These are phyloP conservation scores for Aspergillus homomorphus DNA, from an alignment of 495 filamentous ascomycete species.

Conservation along the genomic window DNA sequence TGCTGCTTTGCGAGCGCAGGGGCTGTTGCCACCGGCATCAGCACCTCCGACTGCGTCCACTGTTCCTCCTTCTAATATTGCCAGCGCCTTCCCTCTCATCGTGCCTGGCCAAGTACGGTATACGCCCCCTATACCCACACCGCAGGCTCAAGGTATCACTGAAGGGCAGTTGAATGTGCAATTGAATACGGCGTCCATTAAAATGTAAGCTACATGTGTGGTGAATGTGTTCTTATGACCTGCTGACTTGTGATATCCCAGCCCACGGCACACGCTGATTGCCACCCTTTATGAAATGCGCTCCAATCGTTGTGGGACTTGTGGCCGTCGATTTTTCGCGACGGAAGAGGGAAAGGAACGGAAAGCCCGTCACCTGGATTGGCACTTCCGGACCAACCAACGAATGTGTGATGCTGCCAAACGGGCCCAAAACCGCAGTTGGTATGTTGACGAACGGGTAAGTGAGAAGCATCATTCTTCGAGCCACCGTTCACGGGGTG, in stretches of 20 bases:
- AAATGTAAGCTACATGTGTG: conserved; percentile 58
- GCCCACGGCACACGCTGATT: conserved; percentile 71
- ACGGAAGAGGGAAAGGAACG: conserved; percentile 74
- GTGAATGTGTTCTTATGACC: neutral
- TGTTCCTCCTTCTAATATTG: conserved; percentile 20
- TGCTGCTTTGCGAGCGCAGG: conserved; percentile 44
- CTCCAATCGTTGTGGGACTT: conserved; percentile 84
- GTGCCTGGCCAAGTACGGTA: conserved; percentile 40
- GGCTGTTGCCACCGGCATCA: conserved; percentile 43
- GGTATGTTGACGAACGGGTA: conserved; percentile 91
- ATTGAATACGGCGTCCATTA: conserved; percentile 70
- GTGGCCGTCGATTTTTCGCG: conserved; percentile 78
- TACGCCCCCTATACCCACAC: conserved; percentile 33
- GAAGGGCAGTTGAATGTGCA: conserved; percentile 57
- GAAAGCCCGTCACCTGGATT: conserved; percentile 93
- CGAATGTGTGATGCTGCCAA: conserved; percentile 78
- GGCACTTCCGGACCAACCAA: conserved; percentile 94
- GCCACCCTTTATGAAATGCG: conserved; percentile 70
- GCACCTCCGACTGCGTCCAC: conserved; percentile 27
- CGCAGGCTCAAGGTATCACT: conserved; percentile 23
- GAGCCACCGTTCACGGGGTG: conserved; percentile 3
- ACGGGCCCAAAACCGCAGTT: conserved; percentile 82
- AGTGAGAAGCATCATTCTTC: conserved; percentile 29
- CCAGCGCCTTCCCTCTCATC: conserved; percentile 37
- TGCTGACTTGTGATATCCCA: conserved; percentile 40